Percentiles rank a stretch among this genome's conserved stretches.
Conservation (phyloP, 169 alveolate genomes). For the Plasmodium vinckei region DNA sequence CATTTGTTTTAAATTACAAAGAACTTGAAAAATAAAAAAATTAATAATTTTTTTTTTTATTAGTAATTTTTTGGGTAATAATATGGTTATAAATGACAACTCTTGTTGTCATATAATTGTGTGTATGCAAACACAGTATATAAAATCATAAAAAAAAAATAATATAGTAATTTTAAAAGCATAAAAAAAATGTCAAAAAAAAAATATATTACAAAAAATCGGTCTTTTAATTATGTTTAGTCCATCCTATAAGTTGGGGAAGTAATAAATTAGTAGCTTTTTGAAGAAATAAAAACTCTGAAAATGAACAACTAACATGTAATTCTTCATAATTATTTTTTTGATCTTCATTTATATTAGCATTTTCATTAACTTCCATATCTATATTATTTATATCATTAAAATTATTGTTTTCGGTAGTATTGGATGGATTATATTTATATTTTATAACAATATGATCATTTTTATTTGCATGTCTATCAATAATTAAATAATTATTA, state of each 20-base stretch:
- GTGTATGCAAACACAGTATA: no score
- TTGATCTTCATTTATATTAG: slow-evolving; percentile 35
- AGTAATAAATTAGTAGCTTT: slow-evolving; percentile 69
- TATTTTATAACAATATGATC: slow-evolving; percentile 70
- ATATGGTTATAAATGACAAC: no score
- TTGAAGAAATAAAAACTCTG: slow-evolving; percentile 63
- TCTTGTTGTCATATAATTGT: no score
- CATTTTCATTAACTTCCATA: slow-evolving; percentile 36
- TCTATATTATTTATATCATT: slow-evolving; percentile 36
- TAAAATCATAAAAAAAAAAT: no score
- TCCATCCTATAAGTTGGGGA: slow-evolving; percentile 72
- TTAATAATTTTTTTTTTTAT: no score
- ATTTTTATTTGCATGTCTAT: slow-evolving; percentile 63
- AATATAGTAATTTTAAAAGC: no score
- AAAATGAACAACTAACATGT: slow-evolving; percentile 52
- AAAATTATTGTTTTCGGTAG: slow-evolving; percentile 28
- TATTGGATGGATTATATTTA: slow-evolving; percentile 49
- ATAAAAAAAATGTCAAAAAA: no score
- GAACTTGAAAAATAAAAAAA: no score
- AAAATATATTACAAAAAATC: no score
- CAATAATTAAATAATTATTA: slow-evolving; percentile 53
- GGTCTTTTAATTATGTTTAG: slow-evolving; percentile 4
- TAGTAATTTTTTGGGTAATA: no score
- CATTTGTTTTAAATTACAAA: no score
- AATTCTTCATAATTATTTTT: slow-evolving; percentile 60